Evolutionary conservation across 179 eudicot genomes (phyloP).

Genomic region (Amaranthus tricolor): DNA sequence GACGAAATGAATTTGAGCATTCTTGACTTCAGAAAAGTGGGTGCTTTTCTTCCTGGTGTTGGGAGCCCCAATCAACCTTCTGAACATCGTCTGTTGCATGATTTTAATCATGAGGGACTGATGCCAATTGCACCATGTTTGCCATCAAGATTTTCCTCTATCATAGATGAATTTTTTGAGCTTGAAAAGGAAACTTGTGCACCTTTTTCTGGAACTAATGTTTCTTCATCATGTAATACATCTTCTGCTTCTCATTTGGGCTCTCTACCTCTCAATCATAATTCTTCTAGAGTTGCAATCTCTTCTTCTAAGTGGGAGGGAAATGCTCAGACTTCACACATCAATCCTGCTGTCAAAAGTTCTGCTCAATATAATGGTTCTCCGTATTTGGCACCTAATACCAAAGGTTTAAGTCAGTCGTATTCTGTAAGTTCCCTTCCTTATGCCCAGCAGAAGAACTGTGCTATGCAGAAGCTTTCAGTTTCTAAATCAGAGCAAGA

Average conservation of each 20-base stretch:
- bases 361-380: conserved; percentile 45
- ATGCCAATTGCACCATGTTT: conserved; percentile 36
- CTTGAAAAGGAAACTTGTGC: conserved; percentile 67
- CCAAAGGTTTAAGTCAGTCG: conserved; percentile 59
- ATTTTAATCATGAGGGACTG: conserved; percentile 45
- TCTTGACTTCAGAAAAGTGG: conserved; percentile 54
- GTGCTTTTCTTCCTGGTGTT: conserved; percentile 35
- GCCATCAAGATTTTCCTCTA: conserved; percentile 67
- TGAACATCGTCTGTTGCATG: conserved; percentile 49
- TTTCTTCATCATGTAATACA: conserved; percentile 38
- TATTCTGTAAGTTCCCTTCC: conserved; percentile 52
- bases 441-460: conserved; percentile 48
- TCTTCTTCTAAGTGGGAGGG: conserved; percentile 57
- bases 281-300: conserved; percentile 40
- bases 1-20: conserved; percentile 83
- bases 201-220: conserved; percentile 37
- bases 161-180: conserved; percentile 86
- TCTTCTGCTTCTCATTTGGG: conserved; percentile 53
- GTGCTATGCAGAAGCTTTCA: conserved; percentile 46
- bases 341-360: conserved; percentile 35
- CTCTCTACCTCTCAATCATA: conserved; percentile 36
- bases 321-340: conserved; percentile 35
- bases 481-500: conserved; percentile 96
- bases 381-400: conserved; percentile 37
- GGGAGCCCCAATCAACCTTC: conserved; percentile 39